Percentiles rank a stretch among this genome's conserved stretches.
phyloP scores from a whole-genome alignment of 2,329 filamentous ascomycete genomes.

The Pestalotiopsis sp. region DNA sequence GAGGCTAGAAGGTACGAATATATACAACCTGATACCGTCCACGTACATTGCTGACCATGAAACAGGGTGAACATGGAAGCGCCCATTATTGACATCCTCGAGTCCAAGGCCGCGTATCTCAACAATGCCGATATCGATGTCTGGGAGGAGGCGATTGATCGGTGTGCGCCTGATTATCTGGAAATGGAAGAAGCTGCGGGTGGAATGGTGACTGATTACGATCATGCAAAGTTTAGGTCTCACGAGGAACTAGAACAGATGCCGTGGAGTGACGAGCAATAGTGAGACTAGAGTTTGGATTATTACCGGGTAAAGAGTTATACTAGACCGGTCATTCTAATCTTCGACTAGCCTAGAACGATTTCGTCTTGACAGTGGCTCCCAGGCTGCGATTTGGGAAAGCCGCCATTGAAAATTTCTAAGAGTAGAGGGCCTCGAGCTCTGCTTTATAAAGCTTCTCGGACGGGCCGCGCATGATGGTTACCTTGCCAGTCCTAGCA shows the following conservation, averaged over 20 bases:
- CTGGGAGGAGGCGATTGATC: constrained; percentile 2
- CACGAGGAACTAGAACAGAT: not conserved
- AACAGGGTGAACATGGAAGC: constrained; percentile 1
- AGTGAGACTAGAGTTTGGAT: not conserved
- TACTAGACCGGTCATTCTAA: not conserved
- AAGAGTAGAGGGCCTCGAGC: constrained; percentile 20
- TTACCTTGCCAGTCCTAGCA: constrained; percentile 23
- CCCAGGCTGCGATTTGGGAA: not conserved
- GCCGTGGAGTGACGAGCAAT: constrained; percentile 1
- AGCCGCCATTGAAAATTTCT: not conserved
- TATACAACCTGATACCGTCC: not conserved
- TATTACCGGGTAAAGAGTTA: not conserved
- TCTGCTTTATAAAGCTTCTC: constrained; percentile 21
- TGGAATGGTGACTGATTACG: not conserved
- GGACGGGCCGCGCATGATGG: constrained; percentile 22
- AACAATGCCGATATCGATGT: constrained; percentile 5
- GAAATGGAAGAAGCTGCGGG: not conserved
- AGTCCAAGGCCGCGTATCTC: constrained; percentile 4
- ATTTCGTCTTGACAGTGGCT: not conserved
- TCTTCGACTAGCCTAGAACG: too few relatives aligned
- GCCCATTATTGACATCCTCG: not conserved
- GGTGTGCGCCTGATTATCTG: constrained; percentile 1
- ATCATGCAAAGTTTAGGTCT: not conserved
- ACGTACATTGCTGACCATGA: not conserved
- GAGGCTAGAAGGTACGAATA: not conserved